phyloP scores from a whole-genome alignment of 148 eudicot genomes.

The Tetragonia tetragonoides region DNA sequence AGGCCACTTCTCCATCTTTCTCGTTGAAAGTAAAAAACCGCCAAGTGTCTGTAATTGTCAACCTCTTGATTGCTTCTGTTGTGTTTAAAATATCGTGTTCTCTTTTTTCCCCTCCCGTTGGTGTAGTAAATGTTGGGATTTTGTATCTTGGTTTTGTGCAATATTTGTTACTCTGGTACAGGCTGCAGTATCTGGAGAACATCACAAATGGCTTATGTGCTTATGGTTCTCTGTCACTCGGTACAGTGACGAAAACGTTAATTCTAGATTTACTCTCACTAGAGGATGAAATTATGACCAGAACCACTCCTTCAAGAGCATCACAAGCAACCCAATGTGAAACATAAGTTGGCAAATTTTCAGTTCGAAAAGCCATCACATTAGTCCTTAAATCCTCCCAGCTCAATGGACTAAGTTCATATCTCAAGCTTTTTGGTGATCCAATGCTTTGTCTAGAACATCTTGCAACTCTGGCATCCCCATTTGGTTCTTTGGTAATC shows the following conservation, averaged over 20 bases:
- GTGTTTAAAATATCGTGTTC: too few relatives aligned
- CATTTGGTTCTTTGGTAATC: constrained; percentile 22
- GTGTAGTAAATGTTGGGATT: neutral
- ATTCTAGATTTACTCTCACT: constrained; percentile 19
- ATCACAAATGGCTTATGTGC: too few relatives aligned
- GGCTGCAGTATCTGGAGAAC: neutral
- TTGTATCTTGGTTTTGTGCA: neutral
- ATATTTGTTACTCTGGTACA: neutral
- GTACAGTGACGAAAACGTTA: constrained; percentile 23
- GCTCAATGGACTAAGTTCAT: constrained; percentile 8
- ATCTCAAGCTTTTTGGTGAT: constrained; percentile 11
- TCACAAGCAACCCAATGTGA: constrained; percentile 43
- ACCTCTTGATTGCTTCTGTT: neutral
- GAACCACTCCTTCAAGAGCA: constrained; percentile 33
- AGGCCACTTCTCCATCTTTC: neutral
- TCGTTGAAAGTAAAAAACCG: neutral
- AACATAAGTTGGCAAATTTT: constrained; percentile 27
- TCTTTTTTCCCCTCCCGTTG: neutral
- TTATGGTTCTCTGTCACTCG: neutral
- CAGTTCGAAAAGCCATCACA: constrained; percentile 25
- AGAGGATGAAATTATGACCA: constrained; percentile 26
- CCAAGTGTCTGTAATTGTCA: neutral
- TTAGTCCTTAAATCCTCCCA: constrained; percentile 39
- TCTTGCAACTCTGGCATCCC: constrained; percentile 20
- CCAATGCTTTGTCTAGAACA: constrained; percentile 12